A percentile compares a stretch with the other conserved stretches of the same genome.
Conservation (phyloP, 257 asterid genomes). For the Solanum rostratum region DNA sequence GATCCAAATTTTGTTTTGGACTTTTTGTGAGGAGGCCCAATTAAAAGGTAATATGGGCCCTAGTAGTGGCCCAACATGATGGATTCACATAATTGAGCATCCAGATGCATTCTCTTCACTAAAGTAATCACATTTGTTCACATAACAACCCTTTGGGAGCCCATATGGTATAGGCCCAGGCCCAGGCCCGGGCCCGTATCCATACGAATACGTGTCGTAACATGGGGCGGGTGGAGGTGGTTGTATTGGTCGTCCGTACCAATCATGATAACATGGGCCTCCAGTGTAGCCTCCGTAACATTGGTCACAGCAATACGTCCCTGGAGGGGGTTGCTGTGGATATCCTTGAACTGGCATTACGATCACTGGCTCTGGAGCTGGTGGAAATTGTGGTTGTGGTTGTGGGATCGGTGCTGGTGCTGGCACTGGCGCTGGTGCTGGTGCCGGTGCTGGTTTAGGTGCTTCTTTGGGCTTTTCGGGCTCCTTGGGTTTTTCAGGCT, state of each 20-base stretch:
- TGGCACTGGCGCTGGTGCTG: no score
- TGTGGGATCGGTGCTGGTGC: no score
- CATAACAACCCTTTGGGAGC: slow-evolving; percentile 15
- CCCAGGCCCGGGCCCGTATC: background rate
- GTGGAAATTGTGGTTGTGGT: background rate
- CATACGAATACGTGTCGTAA: slow-evolving; percentile 18
- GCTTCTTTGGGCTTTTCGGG: background rate
- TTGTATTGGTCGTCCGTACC: slow-evolving; percentile 38
- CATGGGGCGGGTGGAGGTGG: slow-evolving; percentile 14
- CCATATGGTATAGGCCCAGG: background rate
- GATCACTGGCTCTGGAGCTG: slow-evolving; percentile 8
- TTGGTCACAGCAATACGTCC: slow-evolving; percentile 9
- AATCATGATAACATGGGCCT: slow-evolving; percentile 28
- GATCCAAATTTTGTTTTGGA: background rate
- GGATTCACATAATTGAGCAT: slow-evolving; percentile 42
- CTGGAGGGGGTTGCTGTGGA: slow-evolving; percentile 16
- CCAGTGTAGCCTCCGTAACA: slow-evolving; percentile 7
- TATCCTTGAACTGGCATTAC: slow-evolving; percentile 27
- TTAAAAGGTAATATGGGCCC: background rate
- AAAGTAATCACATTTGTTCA: slow-evolving; percentile 28
- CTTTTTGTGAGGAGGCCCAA: background rate
- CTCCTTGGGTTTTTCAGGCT: slow-evolving; percentile 1
- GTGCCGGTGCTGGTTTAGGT: background rate
- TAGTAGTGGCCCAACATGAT: background rate
- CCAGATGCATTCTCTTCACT: slow-evolving; percentile 47